Conservation (phyloP, 2,329 filamentous ascomycete genomes). For the Dissoconium aciculare region DNA sequence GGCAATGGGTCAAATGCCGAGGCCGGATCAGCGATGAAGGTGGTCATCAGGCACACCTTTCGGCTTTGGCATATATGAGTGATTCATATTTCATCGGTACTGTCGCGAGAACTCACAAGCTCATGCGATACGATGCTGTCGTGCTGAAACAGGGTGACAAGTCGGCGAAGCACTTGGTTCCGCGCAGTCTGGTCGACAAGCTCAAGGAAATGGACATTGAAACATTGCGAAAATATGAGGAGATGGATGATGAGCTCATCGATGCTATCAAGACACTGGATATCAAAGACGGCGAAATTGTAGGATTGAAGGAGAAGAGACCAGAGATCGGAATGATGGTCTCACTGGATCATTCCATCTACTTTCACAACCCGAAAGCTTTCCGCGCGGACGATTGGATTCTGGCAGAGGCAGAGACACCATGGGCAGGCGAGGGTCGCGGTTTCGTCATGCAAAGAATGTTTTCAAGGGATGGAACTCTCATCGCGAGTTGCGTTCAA, state of each 20-base stretch:
- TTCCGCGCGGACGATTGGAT: constrained; percentile 54
- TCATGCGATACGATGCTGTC: constrained; percentile 52
- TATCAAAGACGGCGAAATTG: constrained; percentile 25
- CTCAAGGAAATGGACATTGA: constrained; percentile 32
- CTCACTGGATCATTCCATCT: constrained; percentile 55
- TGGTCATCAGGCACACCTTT: constrained; percentile 66
- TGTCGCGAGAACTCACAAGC: constrained; percentile 60
- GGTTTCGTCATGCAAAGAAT: constrained; percentile 64
- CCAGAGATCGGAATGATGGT: constrained; percentile 72
- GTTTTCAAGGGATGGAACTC: constrained; percentile 52
- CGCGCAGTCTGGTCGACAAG: constrained; percentile 31
- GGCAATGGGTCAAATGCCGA: constrained; percentile 56
- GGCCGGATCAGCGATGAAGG: constrained; percentile 59
- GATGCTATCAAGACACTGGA: constrained; percentile 31
- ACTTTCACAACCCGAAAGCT: constrained; percentile 37
- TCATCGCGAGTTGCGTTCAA: constrained; percentile 68
- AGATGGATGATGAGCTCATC: constrained; percentile 39
- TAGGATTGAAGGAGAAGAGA: constrained; percentile 37
- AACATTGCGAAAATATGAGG: constrained; percentile 28
- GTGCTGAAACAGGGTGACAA: constrained; percentile 11
- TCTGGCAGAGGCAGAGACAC: constrained; percentile 64
- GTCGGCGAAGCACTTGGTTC: constrained; percentile 13
- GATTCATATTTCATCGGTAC: constrained; percentile 92
- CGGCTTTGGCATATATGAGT: constrained; percentile 81
- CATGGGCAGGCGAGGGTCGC: constrained; percentile 64